Conservation (phyloP, 495 filamentous ascomycete species). For the Arthonia radiata region DNA sequence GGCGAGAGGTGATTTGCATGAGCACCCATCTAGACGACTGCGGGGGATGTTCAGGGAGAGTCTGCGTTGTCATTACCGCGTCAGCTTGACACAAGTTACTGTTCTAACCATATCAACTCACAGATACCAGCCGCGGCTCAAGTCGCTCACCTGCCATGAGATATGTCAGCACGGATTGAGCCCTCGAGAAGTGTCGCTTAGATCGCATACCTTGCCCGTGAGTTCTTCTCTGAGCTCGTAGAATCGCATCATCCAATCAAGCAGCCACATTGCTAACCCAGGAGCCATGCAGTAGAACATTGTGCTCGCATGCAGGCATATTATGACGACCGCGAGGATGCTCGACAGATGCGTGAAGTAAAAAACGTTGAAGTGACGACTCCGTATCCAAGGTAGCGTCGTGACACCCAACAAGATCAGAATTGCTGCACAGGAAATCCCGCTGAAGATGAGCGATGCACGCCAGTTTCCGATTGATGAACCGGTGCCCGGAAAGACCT, state of each 20-base stretch:
- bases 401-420: slow-evolving; percentile 10
- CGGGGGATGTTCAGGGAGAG: slow-evolving; percentile 9
- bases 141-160: no score
- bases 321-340: slow-evolving; percentile 10
- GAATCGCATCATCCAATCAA: slow-evolving; percentile 13
- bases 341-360: slow-evolving; percentile 13
- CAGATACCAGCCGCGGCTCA: no score
- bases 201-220: slow-evolving; percentile 6
- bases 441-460: slow-evolving; percentile 13
- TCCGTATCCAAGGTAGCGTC: slow-evolving; percentile 9
- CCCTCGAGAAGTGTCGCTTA: no score
- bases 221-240: slow-evolving; percentile 10
- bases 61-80: no score
- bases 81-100: no score
- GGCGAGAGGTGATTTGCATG: slow-evolving; percentile 12
- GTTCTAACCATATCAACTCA: no score
- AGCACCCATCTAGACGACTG: slow-evolving; percentile 10
- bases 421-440: slow-evolving; percentile 5
- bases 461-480: slow-evolving; percentile 13
- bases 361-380: slow-evolving; percentile 13
- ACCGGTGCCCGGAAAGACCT: slow-evolving; percentile 11
- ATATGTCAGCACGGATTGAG: no score
- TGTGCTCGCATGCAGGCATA: slow-evolving; percentile 14
- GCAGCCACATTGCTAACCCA: slow-evolving; percentile 11
- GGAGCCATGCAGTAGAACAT: slow-evolving; percentile 15